Base-by-base conservation (phyloP, 208 protist species). In the Acanthamoeba lenticulata region DNA sequence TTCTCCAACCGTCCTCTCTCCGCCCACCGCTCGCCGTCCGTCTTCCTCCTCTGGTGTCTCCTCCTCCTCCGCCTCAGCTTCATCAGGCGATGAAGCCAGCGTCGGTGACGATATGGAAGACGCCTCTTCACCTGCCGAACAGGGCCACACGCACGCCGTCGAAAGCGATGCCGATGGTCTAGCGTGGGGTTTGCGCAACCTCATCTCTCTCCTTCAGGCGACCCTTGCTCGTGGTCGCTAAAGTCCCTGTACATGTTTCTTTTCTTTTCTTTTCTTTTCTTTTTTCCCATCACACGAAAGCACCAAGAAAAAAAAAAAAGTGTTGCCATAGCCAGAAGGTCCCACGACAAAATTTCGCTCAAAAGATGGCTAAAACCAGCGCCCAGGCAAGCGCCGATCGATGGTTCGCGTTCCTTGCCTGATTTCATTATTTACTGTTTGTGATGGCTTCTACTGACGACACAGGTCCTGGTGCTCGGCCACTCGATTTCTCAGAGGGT, bases 121-220 rank as follows among this genome's bases (percentile, higher is more conserved):
- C 29, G 42, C 40, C 2, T 17, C 15, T 32, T 17, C 32, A 7
- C 24, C 24, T 11, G 79, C 2, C 42, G 34, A 15, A 29, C 15
- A 4, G 52, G 52, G 11, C 19, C 52, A 6, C 13, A 9, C 11
- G 17, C 1, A 2, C 74, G 4, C 9, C 27, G 7, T 15, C 5
- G 44, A 85, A 42, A n/a, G n/a, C 44, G 74, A 85, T 40, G 32
- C 3, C 13, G 79, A 65, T 2, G 85, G 85, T 17, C 85, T 91
- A 1, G 85, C 69, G 85, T 91, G 85, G 85, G 85, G 85, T 38
- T 91, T 91, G 36, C 34, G 49, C 85, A 91, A 91, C 38, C 57
- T 91, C 55, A 91, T 91, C 36, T 38, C 49, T 6, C 49, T 91
- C 40, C 40, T 91, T 1, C 40, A 85, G 32, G 27, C 74, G 7